Evolutionary conservation across 306 rosid species (phyloP).

Genomic region (Medicago lupulina): DNA sequence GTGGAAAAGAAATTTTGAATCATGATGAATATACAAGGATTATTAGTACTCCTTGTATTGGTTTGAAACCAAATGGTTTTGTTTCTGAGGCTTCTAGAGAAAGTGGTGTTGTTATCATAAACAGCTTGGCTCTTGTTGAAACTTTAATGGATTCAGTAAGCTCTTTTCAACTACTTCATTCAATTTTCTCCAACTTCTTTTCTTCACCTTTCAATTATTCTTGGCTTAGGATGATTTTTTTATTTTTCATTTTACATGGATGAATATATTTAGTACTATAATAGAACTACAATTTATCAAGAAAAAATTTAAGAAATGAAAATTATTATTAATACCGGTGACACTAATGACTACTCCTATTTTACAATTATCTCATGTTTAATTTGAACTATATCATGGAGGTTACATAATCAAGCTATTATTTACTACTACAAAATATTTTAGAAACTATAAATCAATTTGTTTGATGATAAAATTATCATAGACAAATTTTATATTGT

Average conservation of each 20-base stretch:
- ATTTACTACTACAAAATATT: too few relatives aligned
- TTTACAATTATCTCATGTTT: too few relatives aligned
- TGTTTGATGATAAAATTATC: too few relatives aligned
- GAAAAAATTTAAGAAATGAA: too few relatives aligned
- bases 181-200: neutral
- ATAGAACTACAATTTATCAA: too few relatives aligned
- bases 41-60: conserved; percentile 74
- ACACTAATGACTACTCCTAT: too few relatives aligned
- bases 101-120: conserved; percentile 87
- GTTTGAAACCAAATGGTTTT: conserved; percentile 80
- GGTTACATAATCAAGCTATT: too few relatives aligned
- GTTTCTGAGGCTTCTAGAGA: conserved; percentile 87
- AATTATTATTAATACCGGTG: too few relatives aligned
- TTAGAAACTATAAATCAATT: too few relatives aligned
- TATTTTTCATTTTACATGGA: neutral
- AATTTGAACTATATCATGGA: too few relatives aligned
- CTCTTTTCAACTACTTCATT: neutral
- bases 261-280: too few relatives aligned
- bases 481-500: neutral
- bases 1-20: conserved; percentile 77
- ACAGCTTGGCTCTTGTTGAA: conserved; percentile 91
- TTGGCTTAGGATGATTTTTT: neutral
- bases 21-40: conserved; percentile 74
- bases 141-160: conserved; percentile 90
- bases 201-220: neutral